Percentiles rank a stretch among this genome's conserved stretches.
phyloP scores from a whole-genome alignment of 1,284 basidiomycete genomes.

The Dichomitus squalens region DNA sequence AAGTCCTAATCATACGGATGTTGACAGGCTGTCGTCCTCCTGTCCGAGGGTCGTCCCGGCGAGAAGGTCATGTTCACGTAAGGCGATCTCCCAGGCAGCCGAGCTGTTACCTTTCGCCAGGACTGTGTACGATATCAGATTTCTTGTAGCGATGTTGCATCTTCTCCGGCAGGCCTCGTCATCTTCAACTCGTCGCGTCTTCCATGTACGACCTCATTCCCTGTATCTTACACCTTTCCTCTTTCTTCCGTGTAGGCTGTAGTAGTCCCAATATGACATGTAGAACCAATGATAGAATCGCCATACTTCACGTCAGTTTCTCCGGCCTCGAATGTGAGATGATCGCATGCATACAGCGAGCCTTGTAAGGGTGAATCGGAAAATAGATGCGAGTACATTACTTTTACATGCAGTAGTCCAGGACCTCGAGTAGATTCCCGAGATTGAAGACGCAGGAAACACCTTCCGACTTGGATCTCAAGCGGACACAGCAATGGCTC shows the following conservation, averaged over 20 bases:
- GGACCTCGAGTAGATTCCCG: not conserved
- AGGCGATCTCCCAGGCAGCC: not conserved
- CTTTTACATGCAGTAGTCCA: conserved; percentile 9
- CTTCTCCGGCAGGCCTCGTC: not conserved
- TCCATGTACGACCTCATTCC: not conserved
- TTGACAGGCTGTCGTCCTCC: conserved; percentile 77
- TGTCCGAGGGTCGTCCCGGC: conserved; percentile 84
- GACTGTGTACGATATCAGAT: not conserved
- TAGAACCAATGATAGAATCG: not conserved
- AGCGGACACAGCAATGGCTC: conserved; percentile 21
- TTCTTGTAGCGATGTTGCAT: not conserved
- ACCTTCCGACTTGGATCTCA: too few relatives aligned
- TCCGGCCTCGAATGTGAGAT: not conserved
- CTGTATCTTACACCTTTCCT: conserved; percentile 5
- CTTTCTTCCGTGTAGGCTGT: not conserved
- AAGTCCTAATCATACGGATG: not conserved
- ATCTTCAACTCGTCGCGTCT: not conserved
- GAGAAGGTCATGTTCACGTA: conserved; percentile 80
- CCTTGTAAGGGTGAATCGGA: not conserved
- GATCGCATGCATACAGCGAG: not conserved
- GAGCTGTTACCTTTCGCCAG: too few relatives aligned
- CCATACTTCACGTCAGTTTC: not conserved
- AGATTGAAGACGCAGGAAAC: too few relatives aligned
- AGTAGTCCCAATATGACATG: not conserved
- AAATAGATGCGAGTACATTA: conserved; percentile 4